Base-by-base conservation (phyloP, 768 basidiomycete genomes). In the Podaxis mareebaensis region DNA sequence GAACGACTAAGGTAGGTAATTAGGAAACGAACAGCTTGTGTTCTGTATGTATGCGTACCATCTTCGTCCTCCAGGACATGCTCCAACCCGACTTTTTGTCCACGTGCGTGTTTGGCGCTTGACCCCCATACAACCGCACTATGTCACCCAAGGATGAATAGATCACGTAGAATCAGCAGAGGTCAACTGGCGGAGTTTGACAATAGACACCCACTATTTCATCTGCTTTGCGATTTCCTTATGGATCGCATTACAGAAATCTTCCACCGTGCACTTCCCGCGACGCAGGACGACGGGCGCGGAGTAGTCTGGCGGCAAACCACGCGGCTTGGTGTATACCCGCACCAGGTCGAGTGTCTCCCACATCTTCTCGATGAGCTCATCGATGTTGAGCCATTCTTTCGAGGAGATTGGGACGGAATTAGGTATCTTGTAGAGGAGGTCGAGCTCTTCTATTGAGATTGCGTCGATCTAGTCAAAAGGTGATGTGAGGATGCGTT, bases 201-300 rank as follows among this genome's bases (percentile, higher is more conserved):
- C 24, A 24, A 28, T 56, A 28, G 44, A 22, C 3, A 75, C 89
- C 70, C 66, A 95, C 92, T 94, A 95, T 84, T 97, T 96, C 90
- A 98, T 89, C 72, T 98, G 94, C 76, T 96, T 96, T 10, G 93
- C 89, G 56, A 98, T 99, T 74, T 97, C 95, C 77, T 96, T 97
- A 77, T 98, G 96, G 63, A 98, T 96, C 12, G 92, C 81, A 71
- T 83, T 91, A 75, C 95, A 97, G 74, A 97, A 95, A 70, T 96
- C 93, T 65, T 96, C 95, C 10, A 99, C 80, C 0, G 89, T 75
- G 72, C 82, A 84, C 68, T 81, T 82, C 26, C 83, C 82, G 6
- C 78, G 85, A 24, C 85, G 86, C 1, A 99, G 81, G 1, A 99
- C 95, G 55, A 99, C 97, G 0, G 97, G 97, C 17, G 88, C 75